These are phyloP conservation scores for Cryphonectria parasitica DNA, from an alignment of 2,329 filamentous ascomycete genomes.

Conservation along the genomic window DNA sequence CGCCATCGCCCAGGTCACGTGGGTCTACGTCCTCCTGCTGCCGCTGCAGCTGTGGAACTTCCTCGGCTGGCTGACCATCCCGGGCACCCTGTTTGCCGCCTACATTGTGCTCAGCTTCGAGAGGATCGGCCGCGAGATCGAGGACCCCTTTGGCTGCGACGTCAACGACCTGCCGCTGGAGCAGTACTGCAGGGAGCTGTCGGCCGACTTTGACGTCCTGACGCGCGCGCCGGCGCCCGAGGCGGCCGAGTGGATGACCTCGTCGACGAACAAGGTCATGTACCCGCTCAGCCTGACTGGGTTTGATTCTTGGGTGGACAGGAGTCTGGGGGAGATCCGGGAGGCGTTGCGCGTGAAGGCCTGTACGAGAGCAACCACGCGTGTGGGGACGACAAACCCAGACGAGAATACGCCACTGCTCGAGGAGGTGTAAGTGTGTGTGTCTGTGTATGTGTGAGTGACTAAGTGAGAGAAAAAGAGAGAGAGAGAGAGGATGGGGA, in stretches of 20 bases:
- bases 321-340: constrained; percentile 11
- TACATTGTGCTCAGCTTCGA: constrained; percentile 81
- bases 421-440: neutral
- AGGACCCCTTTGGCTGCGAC: constrained; percentile 16
- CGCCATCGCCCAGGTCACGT: constrained; percentile 83
- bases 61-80: constrained; percentile 76
- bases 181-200: constrained; percentile 6
- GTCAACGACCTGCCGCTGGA: constrained; percentile 13
- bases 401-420: neutral
- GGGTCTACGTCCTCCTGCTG: constrained; percentile 79
- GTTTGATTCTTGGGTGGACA: constrained; percentile 3
- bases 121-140: constrained; percentile 20
- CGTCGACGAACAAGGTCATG: constrained; percentile 1
- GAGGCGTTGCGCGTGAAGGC: constrained; percentile 14
- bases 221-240: constrained; percentile 9
- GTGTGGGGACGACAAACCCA: neutral
- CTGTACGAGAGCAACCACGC: constrained; percentile 2
- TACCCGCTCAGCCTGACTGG: constrained; percentile 10
- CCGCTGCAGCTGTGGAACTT: constrained; percentile 75
- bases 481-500: no score
- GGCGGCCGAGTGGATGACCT: neutral
- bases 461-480: no score
- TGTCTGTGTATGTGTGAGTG: no score
- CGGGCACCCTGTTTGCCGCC: constrained; percentile 70
- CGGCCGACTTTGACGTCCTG: constrained; percentile 14